A percentile compares a stretch with the other conserved stretches of the same genome.
Evolutionary conservation across 1,284 basidiomycete genomes (phyloP).

Genomic region (Cryptococcus sp.): DNA sequence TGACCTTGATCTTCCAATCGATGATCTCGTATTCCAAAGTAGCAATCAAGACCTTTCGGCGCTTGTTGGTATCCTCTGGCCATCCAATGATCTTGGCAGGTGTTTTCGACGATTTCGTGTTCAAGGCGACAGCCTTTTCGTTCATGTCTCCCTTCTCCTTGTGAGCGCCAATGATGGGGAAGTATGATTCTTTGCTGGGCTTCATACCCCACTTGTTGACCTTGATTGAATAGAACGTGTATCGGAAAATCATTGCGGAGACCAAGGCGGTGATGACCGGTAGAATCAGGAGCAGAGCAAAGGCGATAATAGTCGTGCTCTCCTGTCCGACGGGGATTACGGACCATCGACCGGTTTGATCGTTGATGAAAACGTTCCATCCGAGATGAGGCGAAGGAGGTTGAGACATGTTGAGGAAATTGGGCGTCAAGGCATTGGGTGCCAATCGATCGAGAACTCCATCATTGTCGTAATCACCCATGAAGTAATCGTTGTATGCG

Average conservation of each 20-base stretch:
- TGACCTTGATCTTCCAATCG: conserved; percentile 94
- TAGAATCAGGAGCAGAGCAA: conserved; percentile 70
- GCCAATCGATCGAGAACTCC: conserved; percentile 82
- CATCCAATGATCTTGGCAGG: conserved; percentile 71
- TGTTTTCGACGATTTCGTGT: conserved; percentile 59
- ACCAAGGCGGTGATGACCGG: conserved; percentile 76
- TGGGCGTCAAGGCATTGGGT: conserved; percentile 72
- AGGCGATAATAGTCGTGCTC: conserved; percentile 74
- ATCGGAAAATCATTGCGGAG: conserved; percentile 82
- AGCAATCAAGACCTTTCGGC: conserved; percentile 80
- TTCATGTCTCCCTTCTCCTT: conserved; percentile 51
- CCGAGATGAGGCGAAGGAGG: conserved; percentile 61
- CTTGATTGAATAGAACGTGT: conserved; percentile 90
- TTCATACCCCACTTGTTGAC: conserved; percentile 86
- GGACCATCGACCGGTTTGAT: conserved; percentile 68
- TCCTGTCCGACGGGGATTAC: conserved; percentile 75
- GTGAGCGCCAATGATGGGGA: conserved; percentile 58
- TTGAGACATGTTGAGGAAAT: conserved; percentile 78
- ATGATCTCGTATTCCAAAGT: conserved; percentile 92
- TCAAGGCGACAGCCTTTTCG: conserved; percentile 46
- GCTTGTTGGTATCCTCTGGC: conserved; percentile 84
- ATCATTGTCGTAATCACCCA: conserved; percentile 80
- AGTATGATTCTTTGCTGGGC: conserved; percentile 50
- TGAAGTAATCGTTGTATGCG: conserved; percentile 82
- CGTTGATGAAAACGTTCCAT: conserved; percentile 76